Conservation (phyloP, 225 moss, liverwort and hornwort species). For the Climacium dendroides region DNA sequence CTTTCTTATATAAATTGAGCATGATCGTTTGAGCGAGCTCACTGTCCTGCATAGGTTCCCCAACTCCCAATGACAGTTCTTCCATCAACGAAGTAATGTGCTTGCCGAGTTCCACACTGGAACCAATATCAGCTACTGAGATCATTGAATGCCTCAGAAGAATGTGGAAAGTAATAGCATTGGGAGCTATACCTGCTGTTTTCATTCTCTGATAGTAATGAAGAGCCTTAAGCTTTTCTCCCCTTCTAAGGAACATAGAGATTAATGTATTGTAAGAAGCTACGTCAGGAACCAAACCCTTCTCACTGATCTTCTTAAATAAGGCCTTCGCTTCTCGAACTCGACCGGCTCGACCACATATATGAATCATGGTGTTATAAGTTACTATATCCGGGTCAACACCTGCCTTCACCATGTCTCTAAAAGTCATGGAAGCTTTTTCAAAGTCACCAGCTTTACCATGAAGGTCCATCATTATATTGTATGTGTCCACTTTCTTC, state of each 20-base stretch:
- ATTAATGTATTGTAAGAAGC: slow-evolving; percentile 74
- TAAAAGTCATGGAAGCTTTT: slow-evolving; percentile 62
- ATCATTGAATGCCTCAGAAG: slow-evolving; percentile 52
- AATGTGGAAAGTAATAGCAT: slow-evolving; percentile 57
- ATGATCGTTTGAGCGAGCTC: slow-evolving; percentile 61
- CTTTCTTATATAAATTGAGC: slow-evolving; percentile 72
- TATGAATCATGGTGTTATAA: slow-evolving; percentile 89
- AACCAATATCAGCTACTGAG: slow-evolving; percentile 31
- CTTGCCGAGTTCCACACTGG: slow-evolving; percentile 9
- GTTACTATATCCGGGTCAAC: slow-evolving; percentile 69
- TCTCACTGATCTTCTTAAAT: slow-evolving; percentile 40
- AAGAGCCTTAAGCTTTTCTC: slow-evolving; percentile 39
- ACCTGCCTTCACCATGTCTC: slow-evolving; percentile 55
- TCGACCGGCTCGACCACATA: slow-evolving; percentile 69
- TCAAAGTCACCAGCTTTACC: slow-evolving; percentile 57
- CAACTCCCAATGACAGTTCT: slow-evolving; percentile 26
- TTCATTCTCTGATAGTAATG: slow-evolving; percentile 62
- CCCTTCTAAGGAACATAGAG: slow-evolving; percentile 42
- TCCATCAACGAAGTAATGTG: slow-evolving; percentile 43
- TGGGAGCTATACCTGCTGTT: slow-evolving; percentile 29
- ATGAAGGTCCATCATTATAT: slow-evolving; percentile 83
- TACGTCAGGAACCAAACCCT: slow-evolving; percentile 39
- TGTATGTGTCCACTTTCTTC: slow-evolving; percentile 60
- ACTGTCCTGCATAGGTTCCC: slow-evolving; percentile 41
- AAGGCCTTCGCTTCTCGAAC: slow-evolving; percentile 66